These are phyloP conservation scores for Melanopsichium pennsylvanicum DNA, from an alignment of 1,284 basidiomycete species.

Conservation along the genomic window DNA sequence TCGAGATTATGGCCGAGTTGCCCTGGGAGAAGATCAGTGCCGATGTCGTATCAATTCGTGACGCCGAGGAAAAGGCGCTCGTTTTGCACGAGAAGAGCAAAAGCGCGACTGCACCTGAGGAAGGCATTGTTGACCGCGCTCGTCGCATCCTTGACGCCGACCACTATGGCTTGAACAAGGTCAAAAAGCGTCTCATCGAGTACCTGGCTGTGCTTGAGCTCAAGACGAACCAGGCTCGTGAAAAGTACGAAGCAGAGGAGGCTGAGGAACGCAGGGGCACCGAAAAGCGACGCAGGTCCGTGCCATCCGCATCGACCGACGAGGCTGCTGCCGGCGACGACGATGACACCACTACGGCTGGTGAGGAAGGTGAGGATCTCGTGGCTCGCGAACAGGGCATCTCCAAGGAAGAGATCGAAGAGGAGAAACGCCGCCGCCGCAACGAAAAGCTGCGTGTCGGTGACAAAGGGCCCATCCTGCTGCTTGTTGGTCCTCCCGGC, in stretches of 20 bases:
- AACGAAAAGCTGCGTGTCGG: constrained; percentile 47
- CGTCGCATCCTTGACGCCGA: constrained; percentile 66
- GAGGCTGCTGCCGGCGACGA: constrained; percentile 15
- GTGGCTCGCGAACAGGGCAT: constrained; percentile 29
- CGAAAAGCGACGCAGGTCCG: constrained; percentile 26
- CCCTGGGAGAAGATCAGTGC: constrained; percentile 63
- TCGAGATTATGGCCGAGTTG: constrained; percentile 65
- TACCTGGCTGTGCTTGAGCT: constrained; percentile 68
- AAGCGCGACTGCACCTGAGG: constrained; percentile 12
- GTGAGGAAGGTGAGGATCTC: constrained; percentile 21
- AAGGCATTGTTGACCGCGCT: constrained; percentile 60
- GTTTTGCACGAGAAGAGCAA: constrained; percentile 27
- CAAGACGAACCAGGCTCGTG: constrained; percentile 62
- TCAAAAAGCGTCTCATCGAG: constrained; percentile 68
- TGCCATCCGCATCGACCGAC: constrained; percentile 28
- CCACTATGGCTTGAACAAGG: constrained; percentile 68
- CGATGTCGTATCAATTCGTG: constrained; percentile 36
- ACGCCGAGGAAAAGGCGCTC: constrained; percentile 28
- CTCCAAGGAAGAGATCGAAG: constrained; percentile 35
- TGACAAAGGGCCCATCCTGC: constrained; percentile 77
- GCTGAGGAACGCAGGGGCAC: constrained; percentile 26
- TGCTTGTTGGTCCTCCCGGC: constrained; percentile 70
- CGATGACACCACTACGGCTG: constrained; percentile 10
- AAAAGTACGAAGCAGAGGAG: constrained; percentile 52
- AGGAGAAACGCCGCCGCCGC: constrained; percentile 35